Base-by-base conservation (phyloP, 2,329 filamentous ascomycete genomes). In the Diplodia sapinea region DNA sequence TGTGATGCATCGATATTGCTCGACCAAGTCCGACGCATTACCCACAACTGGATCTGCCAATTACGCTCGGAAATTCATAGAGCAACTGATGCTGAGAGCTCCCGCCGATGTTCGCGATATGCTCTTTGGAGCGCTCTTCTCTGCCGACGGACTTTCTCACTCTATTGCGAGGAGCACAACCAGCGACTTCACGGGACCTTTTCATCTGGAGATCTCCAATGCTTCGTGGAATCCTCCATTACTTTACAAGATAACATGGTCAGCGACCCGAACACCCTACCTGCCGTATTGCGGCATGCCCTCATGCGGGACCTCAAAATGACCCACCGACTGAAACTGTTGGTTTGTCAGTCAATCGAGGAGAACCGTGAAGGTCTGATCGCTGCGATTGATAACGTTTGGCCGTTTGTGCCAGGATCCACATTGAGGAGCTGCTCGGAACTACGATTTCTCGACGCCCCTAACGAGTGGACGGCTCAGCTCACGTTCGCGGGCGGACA, bases 51-150 rank as follows among this genome's bases (percentile, higher is more conserved):
- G 89, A 80, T 85, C 1, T 57, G 68, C 0, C 69, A 74, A 0
- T 75, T 89, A 0, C 80, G 83, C 0, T 68, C 72, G 0, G 85
- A 88, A 56, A 78, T 84, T 0, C 75, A 78, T 17, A 74, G 71
- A 1, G 75, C 80, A 0, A 74, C 59, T 0, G 80, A 85, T 20
- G 72, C 76, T 0, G 75, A 81, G 1, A 75, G 74, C 0, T 76
- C 82, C 0, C 75, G 78, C 20, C 79, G 78, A 31, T 75, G 77
- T 6, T 79, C 82, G 3, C 70, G 72, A 0, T 87, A 85, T 69
- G 81, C 81, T 0, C 79, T 90, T 0, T 83, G 82, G 75, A 83
- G 87, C 0, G 83, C 88, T 0, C 69, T 91, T 0, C 76, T 90
- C 0, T 89, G 87, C 62, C 78, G 82, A 29, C 77, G 80, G 2